phyloP scores from a whole-genome alignment of 441 rosid species.

The Populus hybrid region DNA sequence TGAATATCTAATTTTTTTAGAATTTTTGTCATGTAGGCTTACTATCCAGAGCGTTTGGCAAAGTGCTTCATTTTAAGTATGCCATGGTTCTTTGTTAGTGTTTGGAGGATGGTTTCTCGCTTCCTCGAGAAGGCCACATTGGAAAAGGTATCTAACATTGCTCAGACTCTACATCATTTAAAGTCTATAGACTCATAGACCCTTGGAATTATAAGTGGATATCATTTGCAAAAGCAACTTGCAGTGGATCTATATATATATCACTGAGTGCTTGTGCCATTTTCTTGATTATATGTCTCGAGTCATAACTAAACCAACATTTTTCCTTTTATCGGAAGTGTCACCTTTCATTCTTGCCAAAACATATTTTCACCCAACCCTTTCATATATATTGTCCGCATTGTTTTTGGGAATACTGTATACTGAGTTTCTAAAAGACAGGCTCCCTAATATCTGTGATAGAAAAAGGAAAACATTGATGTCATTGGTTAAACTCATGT shows the following conservation, averaged over 20 bases:
- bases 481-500: neutral
- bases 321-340: neutral
- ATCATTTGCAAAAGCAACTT: neutral
- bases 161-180: neutral
- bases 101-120: constrained; percentile 74
- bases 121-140: constrained; percentile 77
- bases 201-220: neutral
- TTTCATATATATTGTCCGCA: too few relatives aligned
- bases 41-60: constrained; percentile 86
- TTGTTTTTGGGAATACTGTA: neutral
- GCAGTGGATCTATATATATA: neutral
- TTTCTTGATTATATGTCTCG: neutral
- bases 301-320: too few relatives aligned
- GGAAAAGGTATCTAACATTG: constrained; percentile 53
- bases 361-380: neutral
- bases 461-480: neutral
- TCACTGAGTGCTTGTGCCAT: neutral
- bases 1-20: neutral
- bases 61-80: constrained; percentile 62
- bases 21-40: constrained; percentile 45
- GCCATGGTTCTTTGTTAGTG: constrained; percentile 70
- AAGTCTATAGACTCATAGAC: neutral
- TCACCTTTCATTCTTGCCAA: neutral
- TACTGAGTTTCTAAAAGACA: neutral
- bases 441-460: neutral